Conservation (phyloP, 805 yeast species). For the Candida tallmaniae region DNA sequence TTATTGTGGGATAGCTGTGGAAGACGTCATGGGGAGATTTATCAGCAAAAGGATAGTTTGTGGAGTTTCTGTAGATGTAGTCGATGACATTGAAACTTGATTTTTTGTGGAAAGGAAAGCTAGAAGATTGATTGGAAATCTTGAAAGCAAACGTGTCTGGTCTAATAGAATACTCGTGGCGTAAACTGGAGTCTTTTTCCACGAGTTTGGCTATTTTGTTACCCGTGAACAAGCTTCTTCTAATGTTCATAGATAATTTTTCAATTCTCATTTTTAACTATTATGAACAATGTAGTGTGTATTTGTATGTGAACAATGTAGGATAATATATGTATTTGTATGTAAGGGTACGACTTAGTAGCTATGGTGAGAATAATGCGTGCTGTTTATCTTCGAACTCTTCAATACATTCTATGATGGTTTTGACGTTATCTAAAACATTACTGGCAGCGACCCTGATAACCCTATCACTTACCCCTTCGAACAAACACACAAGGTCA, state of each 20-base stretch:
- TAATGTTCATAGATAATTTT: background rate
- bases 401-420: conserved; percentile 76
- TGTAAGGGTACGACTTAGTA: too few relatives aligned
- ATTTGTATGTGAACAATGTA: too few relatives aligned
- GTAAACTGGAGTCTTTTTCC: conserved; percentile 15
- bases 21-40: conserved; percentile 37
- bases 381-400: conserved; percentile 48
- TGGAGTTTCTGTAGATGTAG: conserved; percentile 34
- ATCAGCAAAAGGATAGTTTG: conserved; percentile 38
- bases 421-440: conserved; percentile 69
- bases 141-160: conserved; percentile 45
- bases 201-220: conserved; percentile 9
- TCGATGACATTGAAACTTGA: conserved; percentile 25
- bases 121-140: conserved; percentile 15
- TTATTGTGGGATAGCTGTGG: conserved; percentile 31
- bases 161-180: conserved; percentile 41
- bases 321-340: too few relatives aligned
- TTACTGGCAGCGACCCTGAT: conserved; percentile 83
- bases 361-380: conserved; percentile 3
- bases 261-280: too few relatives aligned
- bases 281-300: too few relatives aligned
- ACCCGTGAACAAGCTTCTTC: conserved; percentile 6
- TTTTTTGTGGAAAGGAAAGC: conserved; percentile 8
- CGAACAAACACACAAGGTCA: conserved; percentile 44
- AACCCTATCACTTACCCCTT: conserved; percentile 66